A percentile compares a stretch with the other conserved stretches of the same genome.
phyloP scores from a whole-genome alignment of 2,329 filamentous ascomycete species.

The Verticillium tricorpus region DNA sequence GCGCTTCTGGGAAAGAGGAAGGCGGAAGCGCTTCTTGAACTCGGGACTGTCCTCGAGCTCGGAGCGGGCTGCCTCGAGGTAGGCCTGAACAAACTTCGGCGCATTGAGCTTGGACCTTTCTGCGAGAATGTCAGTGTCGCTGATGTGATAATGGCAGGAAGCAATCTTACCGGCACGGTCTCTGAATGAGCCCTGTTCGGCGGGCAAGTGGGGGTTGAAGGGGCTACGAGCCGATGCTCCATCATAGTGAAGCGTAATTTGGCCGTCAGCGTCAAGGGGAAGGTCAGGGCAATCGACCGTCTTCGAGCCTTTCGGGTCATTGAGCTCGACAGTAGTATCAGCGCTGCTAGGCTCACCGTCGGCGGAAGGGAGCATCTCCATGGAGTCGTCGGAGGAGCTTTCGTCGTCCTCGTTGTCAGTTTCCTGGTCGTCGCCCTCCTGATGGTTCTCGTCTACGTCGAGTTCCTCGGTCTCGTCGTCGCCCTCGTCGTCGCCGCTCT shows the following conservation, averaged over 20 bases:
- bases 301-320: neutral
- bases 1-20: neutral
- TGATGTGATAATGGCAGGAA: neutral
- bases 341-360: neutral
- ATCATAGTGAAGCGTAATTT: neutral
- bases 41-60: neutral
- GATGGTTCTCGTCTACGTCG: neutral
- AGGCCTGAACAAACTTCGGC: neutral
- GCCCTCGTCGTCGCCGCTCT: neutral
- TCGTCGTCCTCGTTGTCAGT: neutral
- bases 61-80: neutral
- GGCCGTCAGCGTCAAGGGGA: neutral
- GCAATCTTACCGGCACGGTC: neutral
- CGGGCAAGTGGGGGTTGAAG: neutral
- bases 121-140: neutral
- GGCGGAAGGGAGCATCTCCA: neutral
- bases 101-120: neutral
- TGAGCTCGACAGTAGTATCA: neutral
- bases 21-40: neutral
- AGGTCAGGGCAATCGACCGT: neutral
- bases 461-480: neutral
- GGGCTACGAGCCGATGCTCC: neutral
- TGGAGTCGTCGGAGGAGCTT: neutral
- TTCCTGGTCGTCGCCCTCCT: neutral
- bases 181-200: neutral